Evolutionary conservation across 495 filamentous ascomycete species (phyloP), one percentile per base, ranked within the genome.

Genomic region (Hypomontagnella monticulosa): DNA sequence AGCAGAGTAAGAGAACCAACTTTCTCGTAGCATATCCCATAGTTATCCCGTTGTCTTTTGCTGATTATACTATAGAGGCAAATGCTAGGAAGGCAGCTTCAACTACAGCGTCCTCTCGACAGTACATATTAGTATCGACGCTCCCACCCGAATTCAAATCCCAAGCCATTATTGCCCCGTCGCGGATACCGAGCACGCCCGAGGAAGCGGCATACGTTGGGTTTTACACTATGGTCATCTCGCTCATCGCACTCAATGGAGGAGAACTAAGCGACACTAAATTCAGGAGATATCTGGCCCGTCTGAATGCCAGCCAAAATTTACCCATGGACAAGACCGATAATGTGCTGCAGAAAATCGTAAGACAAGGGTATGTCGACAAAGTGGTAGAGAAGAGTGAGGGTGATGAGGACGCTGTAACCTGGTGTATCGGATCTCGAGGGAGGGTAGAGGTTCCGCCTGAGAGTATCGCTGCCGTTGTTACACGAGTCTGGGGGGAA

Each of bases 371-470:
- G 0, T 99, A 98, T 70, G 76, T 99, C 1, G 79, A 91, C 20
- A 90, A 85, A 57, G 82, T 87, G n/a, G 82, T 85, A 46, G 90
- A 93, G 51, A 79, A 81, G 71, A 61, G 65, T 15, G 79, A 81
- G 4, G 81, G 80, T 0, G 89, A 88, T n/a, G 90, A 93, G 16
- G 92, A 96, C 57, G 74, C 83, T 4, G 83, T 91, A 8, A 91
- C 89, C 49, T 97, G 88, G 79, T 84, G 89, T 58, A 83, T 96
- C 20, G 93, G 93, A 2, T 89, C 91, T 30, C 82, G 95, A 33
- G 95, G 93, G 11, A 97, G 91, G 77, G 79, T 91, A 10, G 95
- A 99, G 73, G 88, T 99, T 32, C 89, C 88, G 2, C 84, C 85
- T 52, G 81, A 84, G 30, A 90, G 88, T 11, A 88, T 96, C 30